Percentiles rank a stretch among this genome's conserved stretches.
Conservation (phyloP, 345 rosid genomes). For the Citrus inodora region DNA sequence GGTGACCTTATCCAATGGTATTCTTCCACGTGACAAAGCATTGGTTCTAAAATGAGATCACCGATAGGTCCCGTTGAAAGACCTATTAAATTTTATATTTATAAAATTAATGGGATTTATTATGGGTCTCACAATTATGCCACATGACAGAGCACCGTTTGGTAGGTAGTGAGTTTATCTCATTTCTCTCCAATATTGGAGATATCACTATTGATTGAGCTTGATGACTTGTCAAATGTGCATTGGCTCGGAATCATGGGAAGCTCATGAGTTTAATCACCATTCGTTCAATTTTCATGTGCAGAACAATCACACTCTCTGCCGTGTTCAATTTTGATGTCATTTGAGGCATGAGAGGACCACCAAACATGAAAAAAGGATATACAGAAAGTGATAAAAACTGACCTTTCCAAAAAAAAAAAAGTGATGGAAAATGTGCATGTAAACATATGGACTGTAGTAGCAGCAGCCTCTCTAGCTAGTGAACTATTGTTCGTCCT, state of each 20-base stretch:
- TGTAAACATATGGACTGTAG: neutral
- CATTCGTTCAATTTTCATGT: neutral
- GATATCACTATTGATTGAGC: constrained; percentile 24
- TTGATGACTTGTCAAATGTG: constrained; percentile 18
- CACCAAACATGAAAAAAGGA: neutral
- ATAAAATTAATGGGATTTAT: no score
- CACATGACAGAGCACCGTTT: rapidly evolving
- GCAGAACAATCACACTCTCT: neutral
- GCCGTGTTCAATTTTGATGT: neutral
- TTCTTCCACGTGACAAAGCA: rapidly evolving
- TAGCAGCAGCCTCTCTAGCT: no score
- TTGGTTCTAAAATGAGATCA: no score
- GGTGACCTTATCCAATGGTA: no score
- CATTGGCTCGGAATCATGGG: constrained; percentile 15
- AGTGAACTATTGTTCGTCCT: no score
- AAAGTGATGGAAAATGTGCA: no score
- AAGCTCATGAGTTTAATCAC: neutral
- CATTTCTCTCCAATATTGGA: neutral
- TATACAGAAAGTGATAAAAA: neutral
- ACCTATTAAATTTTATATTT: no score
- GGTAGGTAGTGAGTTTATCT: neutral
- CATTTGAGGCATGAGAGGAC: neutral
- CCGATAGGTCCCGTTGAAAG: rapidly evolving
- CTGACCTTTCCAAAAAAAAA: no score
- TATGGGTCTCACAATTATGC: rapidly evolving